Evolutionary conservation across 306 rosid species (phyloP), one percentile per base, ranked within the genome.

Genomic region (Castanopsis chinensis): DNA sequence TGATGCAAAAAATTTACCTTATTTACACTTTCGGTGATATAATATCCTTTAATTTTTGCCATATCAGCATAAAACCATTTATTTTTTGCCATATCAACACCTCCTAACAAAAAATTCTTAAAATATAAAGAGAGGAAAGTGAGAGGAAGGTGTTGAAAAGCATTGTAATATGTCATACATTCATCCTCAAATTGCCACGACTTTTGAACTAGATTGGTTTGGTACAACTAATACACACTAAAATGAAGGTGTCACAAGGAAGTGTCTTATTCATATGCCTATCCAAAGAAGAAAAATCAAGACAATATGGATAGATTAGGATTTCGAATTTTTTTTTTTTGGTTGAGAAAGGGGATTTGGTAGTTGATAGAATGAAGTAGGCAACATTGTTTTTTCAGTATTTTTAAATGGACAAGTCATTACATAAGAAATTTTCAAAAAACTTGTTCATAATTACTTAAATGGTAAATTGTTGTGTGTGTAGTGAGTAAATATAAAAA

Each of bases 391-490:
- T 49, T 49, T 49, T 49, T 49, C 17, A 0, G 0, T 49, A 10
- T 49, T 49, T 49, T 49, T 41, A 7, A 41, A 41, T 41, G 45
- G 12, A 8, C 45, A 0, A 41, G 45, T 41, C 45, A 8, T 41
- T 41, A 8, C 45, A 41, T 41, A 8, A 41, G 45, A 41, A 41
- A 8, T 41, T 41, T 41, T 41, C 45, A 41, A 8, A 8, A 41
- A 41, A 0, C 3, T 8, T 8, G 3, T 41, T 41, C 45, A 8
- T 41, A 41, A 41, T 41, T 41, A 41, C 45, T 41, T 3, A 8
- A 2, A 41, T 41, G 11, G 12, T 41, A 41, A 41, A 8, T 41
- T 41, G 0, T 8, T 8, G 45, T 1, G 0, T 0, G 0, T 41
- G 12, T 41, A 0, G 0, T 41, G 3, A 41, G 3, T 41, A 41